Conservation (phyloP, 305 asterid genomes). For the Petunia hybrid region DNA sequence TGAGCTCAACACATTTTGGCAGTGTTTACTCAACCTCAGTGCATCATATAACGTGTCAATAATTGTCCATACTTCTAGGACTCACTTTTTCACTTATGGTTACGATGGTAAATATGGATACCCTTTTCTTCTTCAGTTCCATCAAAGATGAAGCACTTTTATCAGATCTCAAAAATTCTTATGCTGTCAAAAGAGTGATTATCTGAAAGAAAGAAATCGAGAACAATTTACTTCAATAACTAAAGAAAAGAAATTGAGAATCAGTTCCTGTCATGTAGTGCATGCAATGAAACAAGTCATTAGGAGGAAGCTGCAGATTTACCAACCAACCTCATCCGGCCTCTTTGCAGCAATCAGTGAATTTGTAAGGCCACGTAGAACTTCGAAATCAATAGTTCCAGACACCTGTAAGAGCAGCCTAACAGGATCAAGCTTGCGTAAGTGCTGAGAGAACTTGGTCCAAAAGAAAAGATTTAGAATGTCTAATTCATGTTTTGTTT, state of each 20-base stretch:
- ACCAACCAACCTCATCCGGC: constrained; percentile 78
- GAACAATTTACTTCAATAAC: too few species aligned
- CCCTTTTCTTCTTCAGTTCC: constrained; percentile 24
- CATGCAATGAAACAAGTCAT: neutral
- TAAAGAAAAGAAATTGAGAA: constrained; percentile 25
- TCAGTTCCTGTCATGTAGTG: constrained; percentile 17
- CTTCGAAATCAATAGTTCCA: constrained; percentile 67
- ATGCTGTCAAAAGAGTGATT: constrained; percentile 13
- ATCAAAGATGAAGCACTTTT: constrained; percentile 15
- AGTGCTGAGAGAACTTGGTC: neutral
- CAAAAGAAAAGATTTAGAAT: constrained; percentile 8
- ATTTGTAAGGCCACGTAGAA: constrained; percentile 88
- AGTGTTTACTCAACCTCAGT: constrained; percentile 14
- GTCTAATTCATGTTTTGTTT: neutral
- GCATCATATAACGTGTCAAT: neutral
- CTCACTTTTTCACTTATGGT: constrained; percentile 20
- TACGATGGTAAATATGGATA: constrained; percentile 13
- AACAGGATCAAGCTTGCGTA: constrained; percentile 29
- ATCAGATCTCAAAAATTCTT: constrained; percentile 1
- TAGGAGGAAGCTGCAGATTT: constrained; percentile 15
- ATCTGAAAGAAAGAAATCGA: constrained; percentile 18
- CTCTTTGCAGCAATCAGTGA: constrained; percentile 78
- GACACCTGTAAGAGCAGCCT: constrained; percentile 62
- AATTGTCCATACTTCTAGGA: neutral
- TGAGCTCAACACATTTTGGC: neutral